phyloP scores from a whole-genome alignment of 2,329 filamentous ascomycete genomes.

The Trichoderma semiorbis region DNA sequence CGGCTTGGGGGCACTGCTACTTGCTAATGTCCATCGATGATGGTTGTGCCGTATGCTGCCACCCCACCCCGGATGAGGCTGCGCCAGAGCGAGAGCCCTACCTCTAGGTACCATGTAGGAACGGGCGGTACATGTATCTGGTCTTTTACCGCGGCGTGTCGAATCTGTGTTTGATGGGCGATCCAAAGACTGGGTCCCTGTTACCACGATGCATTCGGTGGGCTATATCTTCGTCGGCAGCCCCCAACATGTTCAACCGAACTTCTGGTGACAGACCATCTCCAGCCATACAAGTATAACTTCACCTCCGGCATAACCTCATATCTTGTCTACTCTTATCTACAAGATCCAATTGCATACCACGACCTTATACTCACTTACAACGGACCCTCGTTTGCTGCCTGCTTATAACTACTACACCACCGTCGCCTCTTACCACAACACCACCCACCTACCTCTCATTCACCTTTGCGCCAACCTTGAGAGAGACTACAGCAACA shows the following conservation, averaged over 20 bases:
- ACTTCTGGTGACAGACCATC: constrained; percentile 11
- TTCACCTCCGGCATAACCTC: background rate
- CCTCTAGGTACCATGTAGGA: constrained; percentile 7
- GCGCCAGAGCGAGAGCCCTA: constrained; percentile 7
- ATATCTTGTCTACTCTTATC: background rate
- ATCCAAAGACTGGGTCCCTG: constrained; percentile 13
- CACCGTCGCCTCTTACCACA: background rate
- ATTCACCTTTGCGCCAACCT: background rate
- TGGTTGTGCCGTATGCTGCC: background rate
- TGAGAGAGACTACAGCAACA: background rate
- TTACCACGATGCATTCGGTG: constrained; percentile 16
- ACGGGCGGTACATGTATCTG: constrained; percentile 1
- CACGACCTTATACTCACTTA: background rate
- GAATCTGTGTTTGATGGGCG: constrained; percentile 19
- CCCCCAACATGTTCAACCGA: constrained; percentile 16
- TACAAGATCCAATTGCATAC: background rate
- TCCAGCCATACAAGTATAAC: constrained; percentile 3
- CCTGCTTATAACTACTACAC: background rate
- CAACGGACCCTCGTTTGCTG: constrained; percentile 7
- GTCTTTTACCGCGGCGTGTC: constrained; percentile 9
- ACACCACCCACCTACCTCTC: background rate
- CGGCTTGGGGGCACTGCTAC: constrained; percentile 1
- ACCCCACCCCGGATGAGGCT: constrained; percentile 24
- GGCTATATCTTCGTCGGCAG: constrained; percentile 19
- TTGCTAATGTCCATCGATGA: background rate